phyloP scores from a whole-genome alignment of 257 asterid genomes.

The Plantago ovata region DNA sequence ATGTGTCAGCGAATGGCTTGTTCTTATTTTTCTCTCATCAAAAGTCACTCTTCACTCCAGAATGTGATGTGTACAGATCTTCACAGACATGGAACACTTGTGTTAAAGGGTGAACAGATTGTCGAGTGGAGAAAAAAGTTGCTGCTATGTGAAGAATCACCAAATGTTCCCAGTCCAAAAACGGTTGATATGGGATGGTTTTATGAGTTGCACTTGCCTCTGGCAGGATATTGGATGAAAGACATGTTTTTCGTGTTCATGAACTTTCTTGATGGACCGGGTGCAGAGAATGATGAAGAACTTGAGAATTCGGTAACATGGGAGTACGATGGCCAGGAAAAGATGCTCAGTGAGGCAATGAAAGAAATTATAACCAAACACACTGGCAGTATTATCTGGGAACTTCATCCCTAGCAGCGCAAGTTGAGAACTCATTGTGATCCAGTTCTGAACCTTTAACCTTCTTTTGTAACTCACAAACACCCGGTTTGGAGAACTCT shows the following conservation, averaged over 20 bases:
- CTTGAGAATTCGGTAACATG: not conserved
- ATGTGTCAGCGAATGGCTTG: conserved; percentile 6
- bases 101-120: not conserved
- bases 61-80: conserved; percentile 1
- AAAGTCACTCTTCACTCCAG: conserved; percentile 1
- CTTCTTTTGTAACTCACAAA: not conserved
- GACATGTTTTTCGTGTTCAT: conserved; percentile 3
- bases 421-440: not conserved
- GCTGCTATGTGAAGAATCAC: not conserved
- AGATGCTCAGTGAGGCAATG: conserved; percentile 5
- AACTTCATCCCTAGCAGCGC: not conserved
- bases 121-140: conserved; percentile 3
- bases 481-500: no score
- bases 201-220: conserved; percentile 3
- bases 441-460: not conserved
- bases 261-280: conserved; percentile 5
- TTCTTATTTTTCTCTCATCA: not conserved
- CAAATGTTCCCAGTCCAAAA: not conserved
- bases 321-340: not conserved
- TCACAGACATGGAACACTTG: not conserved
- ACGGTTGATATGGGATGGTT: conserved; percentile 10
- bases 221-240: conserved; percentile 6
- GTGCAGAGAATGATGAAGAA: not conserved
- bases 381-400: conserved; percentile 4
- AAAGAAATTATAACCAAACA: not conserved